phyloP scores from a whole-genome alignment of 345 rosid genomes.

The Toxicodendron radicans region DNA sequence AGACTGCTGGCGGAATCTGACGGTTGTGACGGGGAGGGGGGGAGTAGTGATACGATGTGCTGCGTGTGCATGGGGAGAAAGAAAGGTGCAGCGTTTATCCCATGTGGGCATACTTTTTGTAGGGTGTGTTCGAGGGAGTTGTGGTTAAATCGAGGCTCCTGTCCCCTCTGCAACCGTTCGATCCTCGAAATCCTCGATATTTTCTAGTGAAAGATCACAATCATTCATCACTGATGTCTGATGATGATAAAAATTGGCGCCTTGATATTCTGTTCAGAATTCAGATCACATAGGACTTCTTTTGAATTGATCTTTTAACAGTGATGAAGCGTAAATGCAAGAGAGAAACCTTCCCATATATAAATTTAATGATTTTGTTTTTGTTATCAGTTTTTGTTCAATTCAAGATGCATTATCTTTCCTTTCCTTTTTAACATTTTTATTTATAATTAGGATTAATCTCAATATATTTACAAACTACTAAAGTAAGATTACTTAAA shows the following conservation, averaged over 20 bases:
- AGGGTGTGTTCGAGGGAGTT: constrained; percentile 73
- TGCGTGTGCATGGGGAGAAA: constrained; percentile 81
- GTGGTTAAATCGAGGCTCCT: constrained; percentile 65
- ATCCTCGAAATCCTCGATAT: constrained; percentile 69
- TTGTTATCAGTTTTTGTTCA: neutral
- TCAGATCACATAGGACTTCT: neutral
- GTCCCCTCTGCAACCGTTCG: constrained; percentile 78
- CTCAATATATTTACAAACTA: too few relatives aligned
- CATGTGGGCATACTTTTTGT: constrained; percentile 84
- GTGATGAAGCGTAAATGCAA: neutral
- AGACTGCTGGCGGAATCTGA: constrained; percentile 68
- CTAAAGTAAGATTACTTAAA: too few relatives aligned
- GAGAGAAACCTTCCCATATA: neutral
- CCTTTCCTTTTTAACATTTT: too few relatives aligned
- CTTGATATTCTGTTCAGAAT: neutral
- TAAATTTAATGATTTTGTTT: neutral
- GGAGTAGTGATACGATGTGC: constrained; percentile 53
- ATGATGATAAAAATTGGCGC: neutral
- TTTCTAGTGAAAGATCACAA: constrained; percentile 27
- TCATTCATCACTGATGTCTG: neutral
- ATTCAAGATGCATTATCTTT: neutral
- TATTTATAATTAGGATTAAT: too few relatives aligned
- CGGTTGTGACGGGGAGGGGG: constrained; percentile 30
- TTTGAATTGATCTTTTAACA: neutral
- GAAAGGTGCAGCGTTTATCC: constrained; percentile 77